Base-by-base conservation (phyloP, 345 rosid genomes). In the Crucihimalaya himalaica region DNA sequence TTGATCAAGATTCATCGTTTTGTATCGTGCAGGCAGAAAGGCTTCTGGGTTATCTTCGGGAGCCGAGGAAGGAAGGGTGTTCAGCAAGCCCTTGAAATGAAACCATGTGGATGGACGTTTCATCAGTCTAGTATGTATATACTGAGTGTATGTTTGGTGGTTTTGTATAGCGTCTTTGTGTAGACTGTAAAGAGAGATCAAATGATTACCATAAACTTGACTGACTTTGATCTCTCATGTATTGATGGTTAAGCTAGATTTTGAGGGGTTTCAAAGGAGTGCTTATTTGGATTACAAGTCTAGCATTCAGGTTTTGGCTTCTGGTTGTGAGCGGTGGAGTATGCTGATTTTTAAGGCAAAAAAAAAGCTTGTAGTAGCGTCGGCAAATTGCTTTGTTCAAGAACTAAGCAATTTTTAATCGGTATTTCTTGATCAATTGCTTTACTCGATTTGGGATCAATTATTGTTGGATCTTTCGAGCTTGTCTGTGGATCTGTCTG, bases 21-120 rank as follows among this genome's bases (percentile, higher is more conserved):
- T 77, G 1, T 12, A 21, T 52, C 29, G 25, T 81, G 84, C 89
- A 95, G 99, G 99, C 99, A 34, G 99, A 92, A 81, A 92, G 80
- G 14, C 97, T 90, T 25, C 87, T 90, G 54, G 85, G 83, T 51
- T 86, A 90, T 81, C 83, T 90, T 60, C 72, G 96, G 74, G 96
- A 84, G 73, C 86, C 88, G 35, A 83, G 96, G 66, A 84, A 84
- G 43, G 89, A 86, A 55, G 85, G 87, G 37, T 77, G 85, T 0
- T 81, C 87, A 21, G 79, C 87, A 37, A 86, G 79, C 78, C 88
- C 90, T 59, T 86, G 67, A 84, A 40, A 16, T 56, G 57, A 54
- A 52, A 52, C 70, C 31, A 32, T 51, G 46, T 31, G 45, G 50
- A 53, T 31, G 45, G 50, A 53, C 0, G 11, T 63, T 34, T 68